A percentile compares a stretch with the other conserved stretches of the same genome.
Conservation (phyloP, 2,329 filamentous ascomycete species). For the Paracamarosporium sp. region DNA sequence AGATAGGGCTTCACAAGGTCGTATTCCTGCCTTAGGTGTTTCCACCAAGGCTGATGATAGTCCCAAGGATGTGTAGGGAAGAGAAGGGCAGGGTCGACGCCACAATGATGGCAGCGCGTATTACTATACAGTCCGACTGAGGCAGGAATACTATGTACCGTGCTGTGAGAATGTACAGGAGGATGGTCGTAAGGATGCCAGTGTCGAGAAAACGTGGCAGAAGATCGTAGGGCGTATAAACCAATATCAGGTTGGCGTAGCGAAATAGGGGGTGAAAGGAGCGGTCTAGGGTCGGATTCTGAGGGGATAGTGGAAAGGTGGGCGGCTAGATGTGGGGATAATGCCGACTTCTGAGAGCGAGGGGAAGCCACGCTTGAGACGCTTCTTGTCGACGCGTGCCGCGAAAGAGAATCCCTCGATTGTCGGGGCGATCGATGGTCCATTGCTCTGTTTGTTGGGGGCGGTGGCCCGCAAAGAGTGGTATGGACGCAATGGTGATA, state of each 20-base stretch:
- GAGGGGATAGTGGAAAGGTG: not conserved
- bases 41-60: not conserved
- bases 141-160: not conserved
- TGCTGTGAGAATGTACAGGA: not conserved
- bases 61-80: constrained; percentile 5
- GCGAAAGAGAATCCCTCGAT: not conserved
- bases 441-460: not conserved
- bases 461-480: not conserved
- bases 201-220: not conserved
- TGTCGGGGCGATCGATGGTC: not conserved
- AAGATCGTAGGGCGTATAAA: not conserved
- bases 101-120: not conserved
- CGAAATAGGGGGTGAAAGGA: not conserved
- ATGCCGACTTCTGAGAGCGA: not conserved
- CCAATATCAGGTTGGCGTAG: not conserved
- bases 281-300: not conserved
- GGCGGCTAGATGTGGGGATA: not conserved
- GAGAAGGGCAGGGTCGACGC: constrained; percentile 1
- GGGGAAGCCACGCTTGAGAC: not conserved
- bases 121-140: not conserved
- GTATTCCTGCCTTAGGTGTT: not conserved
- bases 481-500: not conserved
- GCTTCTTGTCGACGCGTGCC: not conserved
- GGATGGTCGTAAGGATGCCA: not conserved
- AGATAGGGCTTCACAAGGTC: not conserved